A percentile compares a stretch with the other conserved stretches of the same genome.
Evolutionary conservation across 2,329 filamentous ascomycete species (phyloP).

Genomic region (Lecanosticta acicola): DNA sequence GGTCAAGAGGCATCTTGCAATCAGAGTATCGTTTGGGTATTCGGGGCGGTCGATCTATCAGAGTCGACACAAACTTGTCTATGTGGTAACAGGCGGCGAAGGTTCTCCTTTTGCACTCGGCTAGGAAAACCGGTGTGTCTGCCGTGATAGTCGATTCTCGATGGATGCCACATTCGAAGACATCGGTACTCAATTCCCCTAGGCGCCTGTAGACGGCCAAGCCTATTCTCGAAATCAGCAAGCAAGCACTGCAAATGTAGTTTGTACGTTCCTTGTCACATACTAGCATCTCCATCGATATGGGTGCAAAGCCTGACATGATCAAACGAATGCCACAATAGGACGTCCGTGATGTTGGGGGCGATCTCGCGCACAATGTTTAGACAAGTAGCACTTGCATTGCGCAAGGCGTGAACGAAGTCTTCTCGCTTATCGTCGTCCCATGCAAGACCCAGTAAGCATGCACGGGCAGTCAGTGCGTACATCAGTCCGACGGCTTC

Average conservation of each 20-base stretch:
- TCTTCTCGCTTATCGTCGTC: slow-evolving; percentile 7
- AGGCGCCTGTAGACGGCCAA: background rate
- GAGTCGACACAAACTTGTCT: slow-evolving; percentile 19
- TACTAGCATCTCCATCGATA: slow-evolving; percentile 10
- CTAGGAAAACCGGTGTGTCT: slow-evolving; percentile 18
- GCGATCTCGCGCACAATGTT: slow-evolving; percentile 11
- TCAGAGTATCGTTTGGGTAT: slow-evolving; percentile 9
- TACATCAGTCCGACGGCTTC: slow-evolving; percentile 21
- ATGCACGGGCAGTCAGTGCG: slow-evolving; percentile 13
- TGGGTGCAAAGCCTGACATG: slow-evolving; percentile 6
- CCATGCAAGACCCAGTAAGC: slow-evolving; percentile 5
- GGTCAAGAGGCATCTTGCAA: slow-evolving; percentile 10
- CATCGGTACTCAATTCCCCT: background rate
- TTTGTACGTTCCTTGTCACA: no score
- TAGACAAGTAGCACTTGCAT: slow-evolving; percentile 3
- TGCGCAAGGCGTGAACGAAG: slow-evolving; percentile 6
- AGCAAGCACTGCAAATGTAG: no score
- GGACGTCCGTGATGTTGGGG: slow-evolving; percentile 13
- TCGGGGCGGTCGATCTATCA: slow-evolving; percentile 19
- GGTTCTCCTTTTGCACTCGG: slow-evolving; percentile 14
- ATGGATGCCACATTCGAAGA: slow-evolving; percentile 47
- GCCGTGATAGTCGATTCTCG: slow-evolving; percentile 15
- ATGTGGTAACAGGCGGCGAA: slow-evolving; percentile 14
- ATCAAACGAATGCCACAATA: slow-evolving; percentile 14
- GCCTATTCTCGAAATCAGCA: no score